Base-by-base conservation (phyloP, 352 stramenopile species). In the Globisporangium middletonii region DNA sequence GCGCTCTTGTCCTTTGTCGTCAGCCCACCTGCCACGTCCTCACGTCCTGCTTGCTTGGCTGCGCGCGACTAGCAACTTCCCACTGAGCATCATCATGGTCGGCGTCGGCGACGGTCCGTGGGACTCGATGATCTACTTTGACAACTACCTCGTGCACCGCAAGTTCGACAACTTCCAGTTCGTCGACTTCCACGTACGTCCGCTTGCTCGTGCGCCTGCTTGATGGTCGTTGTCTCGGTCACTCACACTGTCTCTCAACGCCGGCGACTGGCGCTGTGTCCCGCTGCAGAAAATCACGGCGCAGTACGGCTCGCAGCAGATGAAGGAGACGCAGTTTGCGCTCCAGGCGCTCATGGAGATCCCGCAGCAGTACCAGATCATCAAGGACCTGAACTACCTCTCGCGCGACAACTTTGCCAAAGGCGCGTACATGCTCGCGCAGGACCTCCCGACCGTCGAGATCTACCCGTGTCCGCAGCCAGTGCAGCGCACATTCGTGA, bases 131-230 rank as follows among this genome's bases (percentile, higher is more conserved):
- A 82, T 83, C 44, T 82, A 88, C 59, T 89, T 89, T 61, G 80
- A 91, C 64, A 72, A 90, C 60, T 86, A 91, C 62, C 73, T 94
- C 35, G 54, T 81, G 28, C 65, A 89, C 62, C 77, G 82, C 55
- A 75, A 83, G 37, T 94, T 94, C 60, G 86, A 95, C 69, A 94
- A 93, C 56, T 93, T 96, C 54, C 81, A 93, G 60, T 94, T 94
- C 55, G 79, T 96, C 48, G 77, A 94, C 38, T 96, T 89, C 46
- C 67, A 89, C 60, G 69, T 79, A 61, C 56, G 72, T 65, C 7
- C 26, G 26, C 3, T 28, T 1, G 19, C 8, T 45, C 41, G 13
- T 16, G 11, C 18, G 41, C 5, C 41, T 45, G 13, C 6, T 4
- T 45, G 18, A 7, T 19, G 12, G 4, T 19, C 30, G 1, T 18